Percentiles rank a stretch among this genome's conserved stretches.
These are phyloP conservation scores for Trypanosoma grayi DNA, from an alignment of 208 protist species.

Conservation along the genomic window DNA sequence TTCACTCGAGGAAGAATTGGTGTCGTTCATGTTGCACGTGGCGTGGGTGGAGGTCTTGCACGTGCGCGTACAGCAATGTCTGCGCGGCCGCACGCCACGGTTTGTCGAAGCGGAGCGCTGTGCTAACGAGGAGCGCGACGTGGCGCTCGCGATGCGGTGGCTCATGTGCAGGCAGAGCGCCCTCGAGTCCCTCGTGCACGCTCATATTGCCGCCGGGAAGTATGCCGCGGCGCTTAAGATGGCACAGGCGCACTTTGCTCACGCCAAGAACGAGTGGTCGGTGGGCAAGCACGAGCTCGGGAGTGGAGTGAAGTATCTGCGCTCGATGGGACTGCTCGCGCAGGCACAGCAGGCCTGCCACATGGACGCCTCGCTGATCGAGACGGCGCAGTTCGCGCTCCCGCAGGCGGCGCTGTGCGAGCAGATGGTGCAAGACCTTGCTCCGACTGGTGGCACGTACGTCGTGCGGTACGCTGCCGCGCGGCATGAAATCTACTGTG, in stretches of 20 bases:
- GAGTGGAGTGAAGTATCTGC: slow-evolving; percentile 64
- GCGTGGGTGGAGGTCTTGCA: slow-evolving; percentile 72
- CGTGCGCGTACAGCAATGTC: slow-evolving; percentile 71
- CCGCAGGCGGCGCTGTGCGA: slow-evolving; percentile 74
- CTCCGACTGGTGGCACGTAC: slow-evolving; percentile 32
- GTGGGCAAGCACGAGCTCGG: slow-evolving; percentile 46
- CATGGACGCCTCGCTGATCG: slow-evolving; percentile 56
- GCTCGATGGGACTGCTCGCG: slow-evolving; percentile 78
- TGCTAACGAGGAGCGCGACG: slow-evolving; percentile 50
- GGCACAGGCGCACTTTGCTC: slow-evolving; percentile 66
- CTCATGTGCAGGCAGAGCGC: slow-evolving; percentile 64
- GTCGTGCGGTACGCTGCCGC: slow-evolving; percentile 69
- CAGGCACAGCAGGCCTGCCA: slow-evolving; percentile 62
- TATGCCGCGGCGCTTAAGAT: slow-evolving; percentile 55
- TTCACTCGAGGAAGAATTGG: slow-evolving; percentile 13
- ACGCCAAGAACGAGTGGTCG: slow-evolving; percentile 70
- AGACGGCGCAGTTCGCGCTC: slow-evolving; percentile 76
- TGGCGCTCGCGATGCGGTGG: slow-evolving; percentile 37
- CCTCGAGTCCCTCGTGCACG: slow-evolving; percentile 64
- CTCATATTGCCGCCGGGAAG: slow-evolving; percentile 49
- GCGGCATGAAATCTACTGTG: slow-evolving; percentile 49
- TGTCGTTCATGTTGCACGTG: slow-evolving; percentile 46
- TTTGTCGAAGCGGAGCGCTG: slow-evolving; percentile 46
- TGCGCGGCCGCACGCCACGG: slow-evolving; percentile 36
- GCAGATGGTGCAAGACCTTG: slow-evolving; percentile 62